Evolutionary conservation across 2,329 filamentous ascomycete species (phyloP).

Genomic region (Cytospora piceicola): DNA sequence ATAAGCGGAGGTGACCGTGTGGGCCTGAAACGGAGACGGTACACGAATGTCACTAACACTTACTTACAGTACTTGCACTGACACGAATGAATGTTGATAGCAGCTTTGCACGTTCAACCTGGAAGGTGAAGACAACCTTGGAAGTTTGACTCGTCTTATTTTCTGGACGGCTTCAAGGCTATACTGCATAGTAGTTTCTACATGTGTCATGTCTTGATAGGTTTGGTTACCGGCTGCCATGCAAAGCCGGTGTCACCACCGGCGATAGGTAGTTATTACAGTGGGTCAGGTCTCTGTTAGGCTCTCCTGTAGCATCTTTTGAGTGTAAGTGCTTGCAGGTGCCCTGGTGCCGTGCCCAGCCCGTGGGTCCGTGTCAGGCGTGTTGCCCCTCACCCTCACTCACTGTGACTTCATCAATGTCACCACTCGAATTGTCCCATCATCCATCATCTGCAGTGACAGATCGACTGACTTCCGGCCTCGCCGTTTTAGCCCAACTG

Average conservation of each 20-base stretch:
- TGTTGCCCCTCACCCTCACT: background rate
- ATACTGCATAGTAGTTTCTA: background rate
- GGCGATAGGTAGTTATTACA: background rate
- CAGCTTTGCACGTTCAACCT: background rate
- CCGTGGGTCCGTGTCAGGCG: background rate
- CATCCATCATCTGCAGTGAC: background rate
- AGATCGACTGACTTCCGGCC: background rate
- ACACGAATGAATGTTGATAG: background rate
- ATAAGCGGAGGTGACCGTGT: background rate
- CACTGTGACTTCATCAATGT: constrained; percentile 5
- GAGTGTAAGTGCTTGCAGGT: background rate
- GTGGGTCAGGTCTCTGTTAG: background rate
- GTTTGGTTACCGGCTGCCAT: background rate
- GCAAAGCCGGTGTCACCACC: background rate
- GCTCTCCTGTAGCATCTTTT: background rate
- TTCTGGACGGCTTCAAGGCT: background rate
- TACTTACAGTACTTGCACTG: background rate
- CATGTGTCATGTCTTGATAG: constrained; percentile 3
- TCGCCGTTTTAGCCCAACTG: background rate
- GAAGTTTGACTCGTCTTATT: background rate
- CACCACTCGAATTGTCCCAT: constrained; percentile 1
- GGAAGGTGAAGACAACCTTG: background rate
- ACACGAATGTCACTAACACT: background rate
- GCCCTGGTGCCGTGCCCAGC: background rate
- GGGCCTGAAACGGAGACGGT: background rate